Conservation (phyloP, 257 asterid genomes). For the Eucommia ulmoides region DNA sequence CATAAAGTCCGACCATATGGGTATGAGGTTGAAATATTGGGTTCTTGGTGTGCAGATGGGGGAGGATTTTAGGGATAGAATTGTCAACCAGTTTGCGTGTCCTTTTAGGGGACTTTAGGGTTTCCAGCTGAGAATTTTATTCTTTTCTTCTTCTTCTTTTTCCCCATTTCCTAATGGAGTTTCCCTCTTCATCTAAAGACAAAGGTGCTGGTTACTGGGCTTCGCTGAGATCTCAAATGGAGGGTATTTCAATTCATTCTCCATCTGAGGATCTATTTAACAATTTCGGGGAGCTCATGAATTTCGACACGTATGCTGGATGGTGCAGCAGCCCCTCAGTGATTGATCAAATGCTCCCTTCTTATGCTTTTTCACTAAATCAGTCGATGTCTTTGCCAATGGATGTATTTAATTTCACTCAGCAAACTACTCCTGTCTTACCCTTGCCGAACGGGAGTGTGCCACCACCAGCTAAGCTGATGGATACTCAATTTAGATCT, state of each 20-base stretch:
- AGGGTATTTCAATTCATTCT: conserved; percentile 22
- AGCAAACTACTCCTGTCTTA: conserved; percentile 21
- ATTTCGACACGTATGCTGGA: conserved; percentile 48
- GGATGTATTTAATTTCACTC: conserved; percentile 35
- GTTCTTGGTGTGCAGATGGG: conserved; percentile 12
- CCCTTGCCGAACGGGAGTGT: conserved; percentile 14
- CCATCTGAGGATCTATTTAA: conserved; percentile 31
- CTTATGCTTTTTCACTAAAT: conserved; percentile 35
- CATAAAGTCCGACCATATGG: conserved; percentile 7
- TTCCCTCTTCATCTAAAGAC: conserved; percentile 23
- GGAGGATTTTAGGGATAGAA: conserved; percentile 11
- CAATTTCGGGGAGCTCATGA: conserved; percentile 37
- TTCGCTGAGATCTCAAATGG: conserved; percentile 21
- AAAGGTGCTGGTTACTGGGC: conserved; percentile 23
- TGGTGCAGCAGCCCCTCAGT: conserved; percentile 53
- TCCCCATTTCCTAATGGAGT: conserved; percentile 32
- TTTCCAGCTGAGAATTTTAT: background rate
- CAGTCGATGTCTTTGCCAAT: conserved; percentile 17
- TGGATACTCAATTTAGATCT: conserved; percentile 19
- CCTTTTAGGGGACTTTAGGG: background rate
- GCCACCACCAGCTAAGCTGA: conserved; percentile 25
- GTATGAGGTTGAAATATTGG: conserved; percentile 10
- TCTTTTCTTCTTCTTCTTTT: too few relatives aligned
- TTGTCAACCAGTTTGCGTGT: background rate
- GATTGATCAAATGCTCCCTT: conserved; percentile 46